These are phyloP conservation scores for Chrysochromulina parva DNA, from an alignment of 78 protist genomes.

Conservation along the genomic window DNA sequence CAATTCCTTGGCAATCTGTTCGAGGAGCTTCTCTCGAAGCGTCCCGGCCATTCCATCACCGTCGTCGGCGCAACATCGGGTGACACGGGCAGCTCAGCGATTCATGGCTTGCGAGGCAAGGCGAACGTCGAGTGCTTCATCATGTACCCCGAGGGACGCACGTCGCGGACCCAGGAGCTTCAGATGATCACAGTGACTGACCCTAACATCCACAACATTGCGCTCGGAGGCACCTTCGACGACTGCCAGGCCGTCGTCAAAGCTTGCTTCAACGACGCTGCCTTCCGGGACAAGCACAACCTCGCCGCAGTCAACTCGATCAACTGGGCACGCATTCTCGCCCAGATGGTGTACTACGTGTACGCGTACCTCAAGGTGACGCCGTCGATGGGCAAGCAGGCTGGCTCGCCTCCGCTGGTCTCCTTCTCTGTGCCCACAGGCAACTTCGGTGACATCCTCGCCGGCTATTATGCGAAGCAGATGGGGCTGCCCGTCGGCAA, in stretches of 20 bases:
- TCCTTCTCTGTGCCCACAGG: slow-evolving; percentile 62
- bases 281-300: slow-evolving; percentile 23
- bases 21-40: slow-evolving; percentile 36
- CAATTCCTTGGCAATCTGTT: slow-evolving; percentile 69
- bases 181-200: slow-evolving; percentile 60
- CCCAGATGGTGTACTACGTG: slow-evolving; percentile 44
- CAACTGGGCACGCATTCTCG: slow-evolving; percentile 75
- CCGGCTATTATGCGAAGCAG: slow-evolving; percentile 63
- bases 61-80: slow-evolving; percentile 81
- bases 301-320: slow-evolving; percentile 67
- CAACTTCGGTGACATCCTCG: slow-evolving; percentile 73
- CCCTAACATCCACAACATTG: slow-evolving; percentile 60
- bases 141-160: slow-evolving; percentile 66
- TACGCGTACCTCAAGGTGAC: slow-evolving; percentile 14
- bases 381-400: neutral
- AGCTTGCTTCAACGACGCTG: slow-evolving; percentile 31
- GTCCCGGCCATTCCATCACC: slow-evolving; percentile 35
- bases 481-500: slow-evolving; percentile 34
- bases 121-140: slow-evolving; percentile 59
- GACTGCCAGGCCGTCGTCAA: slow-evolving; percentile 49
- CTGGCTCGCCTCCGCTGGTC: neutral
- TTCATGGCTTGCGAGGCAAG: slow-evolving; percentile 1
- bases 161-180: slow-evolving; percentile 53
- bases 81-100: slow-evolving; percentile 84
- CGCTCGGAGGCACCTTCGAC: slow-evolving; percentile 60